Percentiles rank a stretch among this genome's conserved stretches.
phyloP scores from a whole-genome alignment of 306 rosid species.

The Castanea crenata region DNA sequence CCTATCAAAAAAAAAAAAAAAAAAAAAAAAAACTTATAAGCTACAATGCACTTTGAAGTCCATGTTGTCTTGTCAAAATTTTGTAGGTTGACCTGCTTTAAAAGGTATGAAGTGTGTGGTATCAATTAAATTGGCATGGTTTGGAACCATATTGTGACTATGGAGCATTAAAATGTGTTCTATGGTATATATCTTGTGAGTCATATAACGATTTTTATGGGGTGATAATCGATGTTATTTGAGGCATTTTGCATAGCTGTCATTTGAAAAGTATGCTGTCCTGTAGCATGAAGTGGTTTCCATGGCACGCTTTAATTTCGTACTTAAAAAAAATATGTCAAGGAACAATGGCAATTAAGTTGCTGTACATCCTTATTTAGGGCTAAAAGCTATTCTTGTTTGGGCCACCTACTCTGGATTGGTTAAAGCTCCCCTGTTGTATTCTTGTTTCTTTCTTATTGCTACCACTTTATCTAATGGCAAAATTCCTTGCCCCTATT shows the following conservation, averaged over 20 bases:
- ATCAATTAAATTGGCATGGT: not conserved
- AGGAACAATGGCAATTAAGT: not conserved
- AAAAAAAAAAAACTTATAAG: not conserved
- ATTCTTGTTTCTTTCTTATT: slow-evolving; percentile 17
- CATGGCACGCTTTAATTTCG: not conserved
- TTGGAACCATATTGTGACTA: not conserved
- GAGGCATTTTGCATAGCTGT: not conserved
- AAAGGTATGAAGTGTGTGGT: not conserved
- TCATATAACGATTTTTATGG: not conserved
- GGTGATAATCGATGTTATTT: not conserved
- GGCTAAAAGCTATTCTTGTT: not conserved
- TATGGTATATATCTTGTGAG: not conserved
- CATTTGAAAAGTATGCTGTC: not conserved
- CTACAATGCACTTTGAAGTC: not conserved
- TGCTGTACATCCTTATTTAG: not conserved
- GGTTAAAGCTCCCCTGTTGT: slow-evolving; percentile 1
- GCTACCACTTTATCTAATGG: slow-evolving; percentile 19
- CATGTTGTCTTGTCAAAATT: not conserved
- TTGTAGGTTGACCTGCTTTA: not conserved
- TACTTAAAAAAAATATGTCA: not conserved
- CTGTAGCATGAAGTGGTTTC: not conserved
- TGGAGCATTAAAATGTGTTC: not conserved
- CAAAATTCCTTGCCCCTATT: slow-evolving; percentile 19
- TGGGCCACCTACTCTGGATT: not conserved
- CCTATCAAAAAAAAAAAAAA: too few relatives aligned